A percentile compares a stretch with the other conserved stretches of the same genome.
phyloP scores from a whole-genome alignment of 2,329 filamentous ascomycete genomes.

The Colletotrichum sojae region DNA sequence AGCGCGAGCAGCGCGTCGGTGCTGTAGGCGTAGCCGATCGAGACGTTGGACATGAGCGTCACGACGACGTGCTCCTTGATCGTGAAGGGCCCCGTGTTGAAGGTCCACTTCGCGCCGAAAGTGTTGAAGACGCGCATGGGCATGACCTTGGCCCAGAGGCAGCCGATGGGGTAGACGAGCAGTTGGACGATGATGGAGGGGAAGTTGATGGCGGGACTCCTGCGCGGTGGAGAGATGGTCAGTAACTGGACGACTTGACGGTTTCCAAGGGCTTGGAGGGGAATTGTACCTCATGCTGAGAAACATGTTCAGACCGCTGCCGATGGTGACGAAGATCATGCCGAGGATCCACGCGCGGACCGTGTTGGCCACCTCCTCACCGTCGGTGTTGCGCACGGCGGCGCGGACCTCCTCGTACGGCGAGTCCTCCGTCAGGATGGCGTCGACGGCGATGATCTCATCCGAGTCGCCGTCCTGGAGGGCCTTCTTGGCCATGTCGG shows the following conservation, averaged over 20 bases:
- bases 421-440: slow-evolving; percentile 53
- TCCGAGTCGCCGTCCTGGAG: slow-evolving; percentile 49
- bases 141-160: slow-evolving; percentile 57
- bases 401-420: slow-evolving; percentile 52
- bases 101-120: slow-evolving; percentile 51
- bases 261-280: neutral
- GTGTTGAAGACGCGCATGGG: slow-evolving; percentile 57
- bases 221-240: slow-evolving; percentile 44
- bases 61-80: slow-evolving; percentile 65
- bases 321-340: slow-evolving; percentile 60
- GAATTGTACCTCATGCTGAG: slow-evolving; percentile 30
- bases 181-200: slow-evolving; percentile 54
- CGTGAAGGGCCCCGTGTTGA: slow-evolving; percentile 60
- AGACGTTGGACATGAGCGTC: slow-evolving; percentile 64
- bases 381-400: slow-evolving; percentile 38
- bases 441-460: slow-evolving; percentile 50
- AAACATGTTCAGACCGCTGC: slow-evolving; percentile 48
- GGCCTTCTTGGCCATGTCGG: slow-evolving; percentile 49
- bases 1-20: slow-evolving; percentile 57
- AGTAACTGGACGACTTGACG: neutral
- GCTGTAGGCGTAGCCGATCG: slow-evolving; percentile 62
- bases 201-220: slow-evolving; percentile 48
- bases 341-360: slow-evolving; percentile 61
- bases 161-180: slow-evolving; percentile 60
- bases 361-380: slow-evolving; percentile 49